phyloP scores from a whole-genome alignment of 768 basidiomycete genomes.

The Lentinus tigrinus region DNA sequence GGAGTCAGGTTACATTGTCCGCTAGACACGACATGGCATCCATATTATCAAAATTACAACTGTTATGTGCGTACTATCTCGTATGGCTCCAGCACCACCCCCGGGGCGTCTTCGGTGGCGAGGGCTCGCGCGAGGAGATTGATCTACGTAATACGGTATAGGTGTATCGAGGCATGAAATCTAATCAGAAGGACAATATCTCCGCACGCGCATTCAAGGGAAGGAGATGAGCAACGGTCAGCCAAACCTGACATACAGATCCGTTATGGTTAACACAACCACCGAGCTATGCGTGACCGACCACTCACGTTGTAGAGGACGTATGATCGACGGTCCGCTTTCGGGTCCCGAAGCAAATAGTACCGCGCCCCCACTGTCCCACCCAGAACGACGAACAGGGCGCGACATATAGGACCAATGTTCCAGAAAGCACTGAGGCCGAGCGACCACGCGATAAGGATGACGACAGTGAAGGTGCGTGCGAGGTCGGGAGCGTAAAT shows the following conservation, averaged over 20 bases:
- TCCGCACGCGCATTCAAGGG: neutral
- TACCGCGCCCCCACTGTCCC: neutral
- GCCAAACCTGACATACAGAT: neutral
- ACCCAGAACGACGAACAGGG: neutral
- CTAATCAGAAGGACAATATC: neutral
- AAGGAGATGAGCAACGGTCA: neutral
- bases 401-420: neutral
- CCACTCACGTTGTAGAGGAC: conserved; percentile 7
- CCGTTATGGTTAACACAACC: neutral
- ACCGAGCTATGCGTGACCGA: neutral
- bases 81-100: too few relatives aligned
- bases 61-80: too few relatives aligned
- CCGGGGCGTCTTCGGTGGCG: too few relatives aligned
- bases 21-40: too few relatives aligned
- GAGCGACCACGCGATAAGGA: conserved; percentile 2
- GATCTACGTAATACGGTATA: too few relatives aligned
- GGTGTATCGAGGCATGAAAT: too few relatives aligned
- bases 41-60: too few relatives aligned
- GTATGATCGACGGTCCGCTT: neutral
- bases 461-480: neutral
- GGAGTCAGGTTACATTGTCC: too few relatives aligned
- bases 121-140: too few relatives aligned
- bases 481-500: neutral
- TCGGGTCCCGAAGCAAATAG: neutral
- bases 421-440: neutral